A percentile compares a stretch with the other conserved stretches of the same genome.
Conservation (phyloP, 1,284 basidiomycete species). For the Ustilago nuda region DNA sequence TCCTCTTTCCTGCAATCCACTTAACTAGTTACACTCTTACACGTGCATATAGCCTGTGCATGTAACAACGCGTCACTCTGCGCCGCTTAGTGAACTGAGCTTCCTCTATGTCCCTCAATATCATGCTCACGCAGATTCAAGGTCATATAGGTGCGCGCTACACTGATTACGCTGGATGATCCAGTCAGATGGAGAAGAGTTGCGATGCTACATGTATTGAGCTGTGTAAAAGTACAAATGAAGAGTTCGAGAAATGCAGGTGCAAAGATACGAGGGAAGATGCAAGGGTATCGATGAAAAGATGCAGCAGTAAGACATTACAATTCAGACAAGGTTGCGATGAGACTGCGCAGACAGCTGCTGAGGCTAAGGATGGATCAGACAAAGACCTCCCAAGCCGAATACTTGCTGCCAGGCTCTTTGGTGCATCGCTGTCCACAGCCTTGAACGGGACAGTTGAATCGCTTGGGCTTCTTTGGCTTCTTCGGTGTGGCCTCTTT, state of each 20-base stretch:
- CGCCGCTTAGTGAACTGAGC: not conserved
- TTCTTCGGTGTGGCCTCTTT: slow-evolving; percentile 13
- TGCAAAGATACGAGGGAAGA: too few relatives aligned
- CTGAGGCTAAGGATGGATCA: not conserved
- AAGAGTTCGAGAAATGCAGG: not conserved
- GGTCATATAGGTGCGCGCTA: too few relatives aligned
- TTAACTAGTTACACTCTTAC: too few relatives aligned
- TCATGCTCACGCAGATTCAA: not conserved
- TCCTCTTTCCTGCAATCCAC: too few relatives aligned
- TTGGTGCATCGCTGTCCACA: slow-evolving; percentile 59
- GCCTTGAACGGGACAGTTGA: slow-evolving; percentile 58
- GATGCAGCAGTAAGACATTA: not conserved
- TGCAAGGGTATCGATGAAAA: slow-evolving; percentile 4
- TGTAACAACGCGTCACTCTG: not conserved
- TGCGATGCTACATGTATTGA: slow-evolving; percentile 4
- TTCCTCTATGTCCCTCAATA: not conserved
- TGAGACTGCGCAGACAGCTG: not conserved
- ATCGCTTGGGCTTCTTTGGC: slow-evolving; percentile 46
- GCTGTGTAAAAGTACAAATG: slow-evolving; percentile 38
- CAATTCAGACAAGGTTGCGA: not conserved
- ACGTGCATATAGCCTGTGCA: too few relatives aligned
- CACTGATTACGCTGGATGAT: not conserved
- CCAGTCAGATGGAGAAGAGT: not conserved
- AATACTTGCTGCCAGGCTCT: slow-evolving; percentile 45
- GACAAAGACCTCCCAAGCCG: slow-evolving; percentile 40